phyloP scores from a whole-genome alignment of 1,139 yeast species.

The Hansenula lynferdii region DNA sequence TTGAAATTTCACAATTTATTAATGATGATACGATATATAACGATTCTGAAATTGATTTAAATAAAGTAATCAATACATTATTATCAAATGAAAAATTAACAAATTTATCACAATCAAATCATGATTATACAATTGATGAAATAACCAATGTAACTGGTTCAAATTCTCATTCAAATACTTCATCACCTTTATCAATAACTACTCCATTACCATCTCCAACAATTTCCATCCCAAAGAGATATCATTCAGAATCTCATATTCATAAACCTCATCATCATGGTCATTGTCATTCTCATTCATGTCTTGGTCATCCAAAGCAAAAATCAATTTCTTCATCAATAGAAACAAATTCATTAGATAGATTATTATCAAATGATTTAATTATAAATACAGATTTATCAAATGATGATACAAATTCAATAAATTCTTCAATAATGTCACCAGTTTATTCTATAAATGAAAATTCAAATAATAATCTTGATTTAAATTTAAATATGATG shows the following conservation, averaged over 20 bases:
- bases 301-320: no score
- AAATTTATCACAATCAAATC: conserved; percentile 20
- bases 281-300: background rate
- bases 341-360: conserved; percentile 8
- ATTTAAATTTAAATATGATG: background rate
- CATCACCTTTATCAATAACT: background rate
- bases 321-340: background rate
- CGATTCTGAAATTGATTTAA: conserved; percentile 19
- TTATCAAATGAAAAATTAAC: conserved; percentile 17
- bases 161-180: background rate
- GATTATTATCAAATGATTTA: conserved; percentile 12
- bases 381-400: conserved; percentile 2
- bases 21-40: conserved; percentile 14
- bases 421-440: conserved; percentile 13
- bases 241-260: background rate
- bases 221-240: background rate
- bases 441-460: conserved; percentile 14
- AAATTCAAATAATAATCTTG: no score
- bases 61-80: conserved; percentile 19
- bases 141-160: conserved; percentile 16
- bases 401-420: background rate
- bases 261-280: background rate
- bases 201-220: background rate
- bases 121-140: conserved; percentile 16
- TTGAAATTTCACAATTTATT: conserved; percentile 13